Conservation (phyloP, 1,284 basidiomycete genomes). For the Puccinia hordei region DNA sequence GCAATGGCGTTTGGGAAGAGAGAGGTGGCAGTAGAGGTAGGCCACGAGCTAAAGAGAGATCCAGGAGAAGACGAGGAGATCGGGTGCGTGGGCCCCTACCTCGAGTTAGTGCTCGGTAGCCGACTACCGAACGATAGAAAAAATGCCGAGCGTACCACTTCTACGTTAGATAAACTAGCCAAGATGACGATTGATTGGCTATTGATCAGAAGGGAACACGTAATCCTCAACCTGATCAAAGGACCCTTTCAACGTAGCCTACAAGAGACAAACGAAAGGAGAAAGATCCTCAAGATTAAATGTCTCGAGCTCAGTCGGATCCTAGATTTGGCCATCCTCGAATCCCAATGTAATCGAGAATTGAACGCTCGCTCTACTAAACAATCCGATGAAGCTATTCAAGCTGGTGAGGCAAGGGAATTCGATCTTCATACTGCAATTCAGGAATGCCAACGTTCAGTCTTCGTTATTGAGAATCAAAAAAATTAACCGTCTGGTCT, state of each 20-base stretch:
- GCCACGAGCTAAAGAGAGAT: constrained; percentile 4
- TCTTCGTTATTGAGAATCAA: constrained; percentile 34
- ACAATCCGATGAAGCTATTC: constrained; percentile 39
- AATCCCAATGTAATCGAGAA: constrained; percentile 28
- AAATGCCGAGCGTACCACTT: neutral
- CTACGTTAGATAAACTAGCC: constrained; percentile 38
- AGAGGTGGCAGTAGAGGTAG: constrained; percentile 12
- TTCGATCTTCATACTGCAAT: constrained; percentile 30
- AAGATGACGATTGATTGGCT: constrained; percentile 45
- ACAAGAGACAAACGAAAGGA: constrained; percentile 5
- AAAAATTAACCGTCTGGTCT: neutral
- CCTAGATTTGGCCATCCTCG: constrained; percentile 22
- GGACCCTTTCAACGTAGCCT: neutral
- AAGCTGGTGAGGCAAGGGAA: constrained; percentile 36
- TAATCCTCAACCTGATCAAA: constrained; percentile 11
- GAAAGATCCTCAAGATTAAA: neutral
- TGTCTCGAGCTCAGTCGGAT: constrained; percentile 10
- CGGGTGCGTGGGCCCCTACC: constrained; percentile 6
- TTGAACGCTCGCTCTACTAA: constrained; percentile 30
- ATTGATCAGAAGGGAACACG: constrained; percentile 29
- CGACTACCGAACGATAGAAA: neutral
- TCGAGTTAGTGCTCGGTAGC: constrained; percentile 22
- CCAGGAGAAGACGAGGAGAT: neutral
- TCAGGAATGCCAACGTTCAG: constrained; percentile 36
- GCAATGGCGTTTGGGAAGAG: constrained; percentile 35